phyloP scores from a whole-genome alignment of 352 stramenopile genomes.

The Phytopythium mirpurense region DNA sequence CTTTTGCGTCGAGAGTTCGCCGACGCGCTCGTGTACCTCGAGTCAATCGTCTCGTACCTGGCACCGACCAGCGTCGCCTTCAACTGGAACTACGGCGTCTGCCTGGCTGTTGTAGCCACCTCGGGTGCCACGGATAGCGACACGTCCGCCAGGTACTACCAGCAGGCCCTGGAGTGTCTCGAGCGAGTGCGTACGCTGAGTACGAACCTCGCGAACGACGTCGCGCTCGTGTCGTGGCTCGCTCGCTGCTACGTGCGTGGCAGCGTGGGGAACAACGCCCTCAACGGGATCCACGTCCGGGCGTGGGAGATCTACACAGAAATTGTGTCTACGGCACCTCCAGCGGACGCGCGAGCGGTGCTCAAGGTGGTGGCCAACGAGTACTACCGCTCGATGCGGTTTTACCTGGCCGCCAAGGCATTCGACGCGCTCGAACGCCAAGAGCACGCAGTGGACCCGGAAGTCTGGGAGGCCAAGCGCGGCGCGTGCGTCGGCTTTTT shows the following conservation, averaged over 20 bases:
- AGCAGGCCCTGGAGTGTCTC: constrained; percentile 52
- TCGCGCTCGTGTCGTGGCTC: constrained; percentile 45
- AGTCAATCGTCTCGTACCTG: constrained; percentile 55
- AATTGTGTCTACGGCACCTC: constrained; percentile 34
- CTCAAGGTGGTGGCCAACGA: constrained; percentile 70
- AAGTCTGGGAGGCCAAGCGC: constrained; percentile 77
- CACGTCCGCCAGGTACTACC: constrained; percentile 11
- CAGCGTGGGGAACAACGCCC: background rate
- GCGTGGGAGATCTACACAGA: constrained; percentile 70
- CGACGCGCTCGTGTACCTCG: constrained; percentile 65
- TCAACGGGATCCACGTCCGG: constrained; percentile 18
- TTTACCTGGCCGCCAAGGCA: constrained; percentile 57
- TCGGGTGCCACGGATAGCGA: background rate
- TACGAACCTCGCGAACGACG: background rate
- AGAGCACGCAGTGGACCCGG: constrained; percentile 43
- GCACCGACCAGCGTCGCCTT: constrained; percentile 28
- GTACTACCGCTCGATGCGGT: constrained; percentile 52
- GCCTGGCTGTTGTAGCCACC: constrained; percentile 33
- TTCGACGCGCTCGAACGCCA: constrained; percentile 72
- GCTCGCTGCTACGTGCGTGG: constrained; percentile 45
- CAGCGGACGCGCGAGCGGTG: constrained; percentile 32
- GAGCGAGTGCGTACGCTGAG: constrained; percentile 29
- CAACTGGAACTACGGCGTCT: constrained; percentile 78
- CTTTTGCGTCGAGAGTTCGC: constrained; percentile 60
- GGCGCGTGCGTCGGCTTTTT: constrained; percentile 65